These are phyloP conservation scores for Tephrocybe rancida DNA, from an alignment of 768 basidiomycete species.

Conservation along the genomic window DNA sequence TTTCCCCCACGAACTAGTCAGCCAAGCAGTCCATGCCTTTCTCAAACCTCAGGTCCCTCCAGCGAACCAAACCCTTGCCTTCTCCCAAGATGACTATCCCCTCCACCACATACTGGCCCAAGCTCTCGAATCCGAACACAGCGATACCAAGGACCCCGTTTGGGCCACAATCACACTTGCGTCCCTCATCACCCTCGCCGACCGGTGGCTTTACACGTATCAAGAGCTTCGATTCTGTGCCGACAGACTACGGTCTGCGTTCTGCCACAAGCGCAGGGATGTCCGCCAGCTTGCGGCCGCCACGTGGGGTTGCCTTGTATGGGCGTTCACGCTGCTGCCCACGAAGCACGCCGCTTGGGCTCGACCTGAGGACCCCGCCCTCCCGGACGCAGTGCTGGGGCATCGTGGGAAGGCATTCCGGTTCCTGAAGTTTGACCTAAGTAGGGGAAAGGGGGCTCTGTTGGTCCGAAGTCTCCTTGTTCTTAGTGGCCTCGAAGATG, in stretches of 20 bases:
- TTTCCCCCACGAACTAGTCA: conserved; percentile 26
- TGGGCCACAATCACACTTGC: conserved; percentile 49
- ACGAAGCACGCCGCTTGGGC: conserved; percentile 24
- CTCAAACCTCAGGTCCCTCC: conserved; percentile 23
- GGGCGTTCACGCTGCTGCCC: conserved; percentile 45
- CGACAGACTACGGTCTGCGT: conserved; percentile 31
- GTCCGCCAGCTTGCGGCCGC: conserved; percentile 42
- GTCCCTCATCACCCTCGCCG: conserved; percentile 50
- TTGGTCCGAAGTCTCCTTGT: conserved; percentile 42
- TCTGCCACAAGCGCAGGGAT: conserved; percentile 32
- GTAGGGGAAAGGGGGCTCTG: conserved; percentile 42
- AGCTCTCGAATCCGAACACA: conserved; percentile 26
- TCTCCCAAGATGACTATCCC: conserved; percentile 11
- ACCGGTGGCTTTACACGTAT: conserved; percentile 43
- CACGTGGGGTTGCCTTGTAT: conserved; percentile 58
- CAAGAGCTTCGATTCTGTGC: conserved; percentile 39
- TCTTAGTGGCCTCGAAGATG: background rate
- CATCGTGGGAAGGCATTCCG: conserved; percentile 37
- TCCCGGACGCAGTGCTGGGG: conserved; percentile 18
- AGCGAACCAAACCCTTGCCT: background rate
- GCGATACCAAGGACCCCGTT: conserved; percentile 31
- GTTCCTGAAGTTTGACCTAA: conserved; percentile 49
- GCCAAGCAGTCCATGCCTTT: conserved; percentile 28
- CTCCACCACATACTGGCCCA: conserved; percentile 27
- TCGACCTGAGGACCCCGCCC: conserved; percentile 18